Evolutionary conservation across 1,284 basidiomycete genomes (phyloP), one percentile per base, ranked within the genome.

Genomic region (Apiotrichum domesticum): DNA sequence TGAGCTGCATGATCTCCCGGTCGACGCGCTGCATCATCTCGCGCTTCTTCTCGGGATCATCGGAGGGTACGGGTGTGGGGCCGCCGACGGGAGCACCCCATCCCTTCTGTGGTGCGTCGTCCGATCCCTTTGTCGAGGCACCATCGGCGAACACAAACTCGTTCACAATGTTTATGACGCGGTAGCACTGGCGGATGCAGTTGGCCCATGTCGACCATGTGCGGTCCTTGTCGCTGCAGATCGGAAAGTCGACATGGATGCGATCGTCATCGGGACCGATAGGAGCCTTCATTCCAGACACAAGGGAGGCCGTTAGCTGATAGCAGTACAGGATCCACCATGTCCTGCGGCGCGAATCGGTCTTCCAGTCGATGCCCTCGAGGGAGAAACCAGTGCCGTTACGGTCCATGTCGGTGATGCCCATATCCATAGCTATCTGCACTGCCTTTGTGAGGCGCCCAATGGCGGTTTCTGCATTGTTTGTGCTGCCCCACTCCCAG

Each of bases 401-500:
- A 46, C 64, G 63, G 56, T 77, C 75, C 56, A 71, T 65, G 55
- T 71, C 65, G 64, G 74, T 68, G 9, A 78, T 44, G 7, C 73
- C 70, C 54, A 77, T 61, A n/a, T 71, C 67, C 69, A 74, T 74
- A 10, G 74, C 70, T 1, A 76, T 47, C 50, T 74, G 67, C 7
- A 71, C 58, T 1, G 70, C 72, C 35, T 70, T 66, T 29, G 56
- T 62, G 9, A 64, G 56, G 35, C 71, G 57, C 46, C 58, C 61
- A 39, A 69, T 62, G 52, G 70, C 71, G 34, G 56, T 62, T 2
- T 52, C 55, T 2, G 70, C 58, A 52, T 71, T 70, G 37, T 68
- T 72, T 0, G 66, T 65, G 51, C 65, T 66, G 0, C 71, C 74
- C 68, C 74, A 77, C 55, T 77, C 74, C 69, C 73, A 78, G n/a